Conservation (phyloP, 371 early-diverging fungal genomes). For the Syncephalastrum sp. region DNA sequence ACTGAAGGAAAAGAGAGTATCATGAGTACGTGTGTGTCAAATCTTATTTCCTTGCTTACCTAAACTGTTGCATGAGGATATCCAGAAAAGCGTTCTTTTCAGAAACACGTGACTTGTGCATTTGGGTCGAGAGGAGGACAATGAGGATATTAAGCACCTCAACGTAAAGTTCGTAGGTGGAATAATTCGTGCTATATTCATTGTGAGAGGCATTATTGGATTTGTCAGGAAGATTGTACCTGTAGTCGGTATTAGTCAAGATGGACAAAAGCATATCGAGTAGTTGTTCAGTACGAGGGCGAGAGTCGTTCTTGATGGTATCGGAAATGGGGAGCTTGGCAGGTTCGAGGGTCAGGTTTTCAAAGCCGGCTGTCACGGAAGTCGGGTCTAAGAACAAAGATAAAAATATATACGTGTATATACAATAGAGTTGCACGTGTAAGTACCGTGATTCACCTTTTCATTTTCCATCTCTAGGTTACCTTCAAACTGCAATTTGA, state of each 20-base stretch:
- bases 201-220: neutral
- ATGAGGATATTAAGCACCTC: slow-evolving; percentile 65
- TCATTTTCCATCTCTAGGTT: slow-evolving; percentile 9
- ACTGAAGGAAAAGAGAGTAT: slow-evolving; percentile 20
- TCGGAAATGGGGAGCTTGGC: slow-evolving; percentile 45
- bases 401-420: neutral
- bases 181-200: slow-evolving; percentile 44
- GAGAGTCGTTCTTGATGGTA: slow-evolving; percentile 30
- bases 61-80: slow-evolving; percentile 51
- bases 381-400: neutral
- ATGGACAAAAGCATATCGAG: slow-evolving; percentile 58
- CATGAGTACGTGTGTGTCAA: neutral
- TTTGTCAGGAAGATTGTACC: slow-evolving; percentile 30
- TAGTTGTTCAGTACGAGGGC: slow-evolving; percentile 57
- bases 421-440: neutral
- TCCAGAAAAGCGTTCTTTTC: slow-evolving; percentile 66
- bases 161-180: slow-evolving; percentile 70
- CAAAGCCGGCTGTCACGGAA: neutral
- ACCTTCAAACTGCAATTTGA: slow-evolving; percentile 67
- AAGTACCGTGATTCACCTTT: neutral
- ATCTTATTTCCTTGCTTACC: slow-evolving; percentile 24
- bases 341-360: slow-evolving; percentile 10
- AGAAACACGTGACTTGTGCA: slow-evolving; percentile 43
- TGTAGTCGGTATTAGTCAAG: slow-evolving; percentile 62
- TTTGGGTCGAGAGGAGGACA: slow-evolving; percentile 65